These are phyloP conservation scores for Clohesyomyces aquaticus DNA, from an alignment of 495 filamentous ascomycete genomes.

Conservation along the genomic window DNA sequence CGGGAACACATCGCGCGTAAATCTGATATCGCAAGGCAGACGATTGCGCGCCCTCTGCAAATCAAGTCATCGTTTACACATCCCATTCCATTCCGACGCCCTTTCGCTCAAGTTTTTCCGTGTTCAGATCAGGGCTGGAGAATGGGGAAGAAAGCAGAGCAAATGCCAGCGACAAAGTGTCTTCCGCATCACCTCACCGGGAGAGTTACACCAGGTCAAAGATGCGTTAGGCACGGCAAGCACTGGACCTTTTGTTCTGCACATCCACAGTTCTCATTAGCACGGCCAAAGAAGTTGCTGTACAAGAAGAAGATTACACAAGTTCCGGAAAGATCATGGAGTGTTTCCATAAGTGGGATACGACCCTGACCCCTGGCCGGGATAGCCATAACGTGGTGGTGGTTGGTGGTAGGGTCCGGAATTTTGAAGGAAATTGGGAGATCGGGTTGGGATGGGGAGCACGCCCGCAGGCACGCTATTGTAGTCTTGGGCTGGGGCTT, in stretches of 20 bases:
- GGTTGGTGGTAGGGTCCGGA: slow-evolving; percentile 14
- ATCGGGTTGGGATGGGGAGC: not conserved
- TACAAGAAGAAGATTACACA: slow-evolving; percentile 1
- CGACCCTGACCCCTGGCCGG: slow-evolving; percentile 8
- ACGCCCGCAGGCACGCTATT: slow-evolving; percentile 18
- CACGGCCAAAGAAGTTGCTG: not conserved
- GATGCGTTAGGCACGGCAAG: not conserved
- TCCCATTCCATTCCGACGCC: too few relatives aligned
- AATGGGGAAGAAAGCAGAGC: slow-evolving; percentile 1
- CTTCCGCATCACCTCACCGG: slow-evolving; percentile 2
- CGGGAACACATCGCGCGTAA: too few relatives aligned
- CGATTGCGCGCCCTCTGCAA: too few relatives aligned
- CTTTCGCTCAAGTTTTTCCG: too few relatives aligned
- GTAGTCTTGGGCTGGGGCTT: slow-evolving; percentile 7
- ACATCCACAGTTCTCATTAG: slow-evolving; percentile 10
- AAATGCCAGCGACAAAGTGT: not conserved
- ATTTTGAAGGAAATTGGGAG: not conserved
- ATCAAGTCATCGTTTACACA: too few relatives aligned
- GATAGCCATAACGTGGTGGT: slow-evolving; percentile 22
- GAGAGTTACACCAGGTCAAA: not conserved
- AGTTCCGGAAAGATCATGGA: slow-evolving; percentile 5
- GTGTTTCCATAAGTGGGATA: slow-evolving; percentile 19
- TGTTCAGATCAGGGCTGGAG: not conserved
- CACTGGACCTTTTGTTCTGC: slow-evolving; percentile 1
- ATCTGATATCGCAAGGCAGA: too few relatives aligned